Percentiles rank a stretch among this genome's conserved stretches.
Conservation (phyloP, 192 early-diverging fungal species). For the Podila verticillata region DNA sequence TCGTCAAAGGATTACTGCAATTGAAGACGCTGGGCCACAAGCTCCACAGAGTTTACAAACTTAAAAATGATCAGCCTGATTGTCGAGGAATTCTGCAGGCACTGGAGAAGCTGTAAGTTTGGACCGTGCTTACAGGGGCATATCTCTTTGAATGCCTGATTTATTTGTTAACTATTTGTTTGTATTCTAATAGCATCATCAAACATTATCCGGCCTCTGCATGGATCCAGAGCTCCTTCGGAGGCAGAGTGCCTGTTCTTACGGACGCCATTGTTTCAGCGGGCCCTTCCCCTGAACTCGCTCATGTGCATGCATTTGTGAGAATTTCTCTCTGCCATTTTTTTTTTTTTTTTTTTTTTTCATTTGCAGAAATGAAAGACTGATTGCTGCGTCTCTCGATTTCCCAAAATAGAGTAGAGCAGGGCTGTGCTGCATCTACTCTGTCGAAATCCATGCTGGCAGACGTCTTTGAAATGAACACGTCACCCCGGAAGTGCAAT, state of each 20-base stretch:
- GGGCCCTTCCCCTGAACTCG: constrained; percentile 15
- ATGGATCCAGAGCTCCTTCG: constrained; percentile 12
- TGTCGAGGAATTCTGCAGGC: too few species aligned
- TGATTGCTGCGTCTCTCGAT: neutral
- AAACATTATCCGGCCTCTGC: constrained; percentile 13
- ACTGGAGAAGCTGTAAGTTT: too few species aligned
- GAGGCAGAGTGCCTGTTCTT: constrained; percentile 14
- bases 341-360: neutral
- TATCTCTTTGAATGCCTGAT: too few species aligned
- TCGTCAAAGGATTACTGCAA: neutral
- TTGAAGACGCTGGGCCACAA: constrained; percentile 4
- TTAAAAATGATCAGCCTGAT: too few species aligned
- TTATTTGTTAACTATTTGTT: too few species aligned
- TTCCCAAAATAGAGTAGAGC: constrained; percentile 15
- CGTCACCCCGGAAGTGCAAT: constrained; percentile 23
- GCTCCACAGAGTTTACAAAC: neutral
- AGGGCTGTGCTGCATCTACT: constrained; percentile 20
- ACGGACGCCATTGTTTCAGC: constrained; percentile 14
- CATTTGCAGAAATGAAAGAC: neutral
- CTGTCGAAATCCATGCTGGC: constrained; percentile 19
- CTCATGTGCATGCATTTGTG: constrained; percentile 17
- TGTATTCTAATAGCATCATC: constrained; percentile 3
- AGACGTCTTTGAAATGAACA: constrained; percentile 15
- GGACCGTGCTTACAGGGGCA: too few species aligned
- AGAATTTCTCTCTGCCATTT: constrained; percentile 1